These are phyloP conservation scores for Gracilaria domingensis DNA, from an alignment of 23 red algal species.

Conservation along the genomic window DNA sequence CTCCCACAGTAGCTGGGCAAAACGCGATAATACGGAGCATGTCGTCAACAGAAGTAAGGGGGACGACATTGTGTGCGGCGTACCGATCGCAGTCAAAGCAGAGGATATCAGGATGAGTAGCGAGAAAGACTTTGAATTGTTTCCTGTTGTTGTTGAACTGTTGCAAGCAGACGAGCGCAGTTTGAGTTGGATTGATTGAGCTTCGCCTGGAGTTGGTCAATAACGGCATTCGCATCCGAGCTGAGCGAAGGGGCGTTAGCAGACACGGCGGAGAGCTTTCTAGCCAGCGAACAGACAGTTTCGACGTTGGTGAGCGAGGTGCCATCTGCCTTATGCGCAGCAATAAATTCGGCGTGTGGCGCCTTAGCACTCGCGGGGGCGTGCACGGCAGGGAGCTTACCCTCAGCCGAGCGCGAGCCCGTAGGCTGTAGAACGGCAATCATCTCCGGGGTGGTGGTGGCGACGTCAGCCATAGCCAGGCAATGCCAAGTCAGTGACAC, in stretches of 20 bases:
- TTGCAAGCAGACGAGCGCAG: slow-evolving; percentile 28
- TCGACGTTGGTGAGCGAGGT: slow-evolving; percentile 10
- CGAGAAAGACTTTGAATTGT: slow-evolving; percentile 45
- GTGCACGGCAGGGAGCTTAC: neutral
- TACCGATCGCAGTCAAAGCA: too few species aligned
- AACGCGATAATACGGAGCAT: neutral
- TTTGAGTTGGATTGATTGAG: slow-evolving; percentile 32
- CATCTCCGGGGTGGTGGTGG: slow-evolving; percentile 1
- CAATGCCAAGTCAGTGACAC: slow-evolving; percentile 65
- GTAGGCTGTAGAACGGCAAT: slow-evolving; percentile 36
- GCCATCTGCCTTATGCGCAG: neutral
- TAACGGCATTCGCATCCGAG: neutral
- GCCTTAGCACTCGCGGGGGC: neutral
- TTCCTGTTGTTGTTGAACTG: slow-evolving; percentile 53
- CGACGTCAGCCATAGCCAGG: slow-evolving; percentile 42
- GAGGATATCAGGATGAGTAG: neutral
- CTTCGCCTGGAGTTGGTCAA: slow-evolving; percentile 34
- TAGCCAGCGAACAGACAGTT: neutral
- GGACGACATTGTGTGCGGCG: too few species aligned
- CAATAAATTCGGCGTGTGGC: neutral
- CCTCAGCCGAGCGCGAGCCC: neutral
- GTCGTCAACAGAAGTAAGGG: neutral
- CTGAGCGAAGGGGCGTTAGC: neutral
- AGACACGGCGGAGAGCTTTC: slow-evolving; percentile 2
- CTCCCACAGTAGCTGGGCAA: neutral